Evolutionary conservation across 108 stramenopile genomes (phyloP), one percentile per base, ranked within the genome.

Genomic region (Cylindrotheca fusiformis): DNA sequence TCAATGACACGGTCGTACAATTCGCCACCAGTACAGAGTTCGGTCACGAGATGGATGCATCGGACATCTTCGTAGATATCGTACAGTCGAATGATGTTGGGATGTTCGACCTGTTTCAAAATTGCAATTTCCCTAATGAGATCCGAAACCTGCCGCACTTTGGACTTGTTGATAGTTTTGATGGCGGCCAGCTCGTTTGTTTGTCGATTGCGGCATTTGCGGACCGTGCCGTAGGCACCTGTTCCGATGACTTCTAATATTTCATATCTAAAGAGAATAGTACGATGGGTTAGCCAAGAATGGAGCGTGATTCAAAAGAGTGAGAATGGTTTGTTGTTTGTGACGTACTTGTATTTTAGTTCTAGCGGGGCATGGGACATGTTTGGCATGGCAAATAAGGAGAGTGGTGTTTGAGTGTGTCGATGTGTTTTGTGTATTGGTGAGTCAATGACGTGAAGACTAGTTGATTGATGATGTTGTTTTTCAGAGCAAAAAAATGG

Each of bases 51-150:
- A 59, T 86, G 85, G 10, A 94, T 14, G 22, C 68, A 63, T 0
- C 58, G 36, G 29, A 62, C 63, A 63, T 91, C 91, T 80, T 89
- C 87, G 48, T 81, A 95, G 10, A 88, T 74, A 44, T 88, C 91
- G 52, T 76, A 63, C 18, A 95, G 80, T 62, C 84, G 76, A 47
- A 95, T 80, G 33, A 95, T 93, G 53, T 72, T 70, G 19, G 82
- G 79, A 68, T 95, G 95, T 14, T 78, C 68, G 36, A 85, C 71
- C 45, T 83, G 58, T 26, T 64, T 55, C 26, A 90, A 57, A 19
- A 90, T 55, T 29, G 64, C 66, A 26, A 86, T 67, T 57, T 90
- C 89, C 27, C 65, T 41, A 48, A 47, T 41, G 1, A 60, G 26
- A 12, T 24, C 57, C 28, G 46, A 14, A 3, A 50, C 10, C 36